A percentile compares a stretch with the other conserved stretches of the same genome.
Evolutionary conservation across 1,284 basidiomycete genomes (phyloP).

Genomic region (Heterobasidion parviporum): DNA sequence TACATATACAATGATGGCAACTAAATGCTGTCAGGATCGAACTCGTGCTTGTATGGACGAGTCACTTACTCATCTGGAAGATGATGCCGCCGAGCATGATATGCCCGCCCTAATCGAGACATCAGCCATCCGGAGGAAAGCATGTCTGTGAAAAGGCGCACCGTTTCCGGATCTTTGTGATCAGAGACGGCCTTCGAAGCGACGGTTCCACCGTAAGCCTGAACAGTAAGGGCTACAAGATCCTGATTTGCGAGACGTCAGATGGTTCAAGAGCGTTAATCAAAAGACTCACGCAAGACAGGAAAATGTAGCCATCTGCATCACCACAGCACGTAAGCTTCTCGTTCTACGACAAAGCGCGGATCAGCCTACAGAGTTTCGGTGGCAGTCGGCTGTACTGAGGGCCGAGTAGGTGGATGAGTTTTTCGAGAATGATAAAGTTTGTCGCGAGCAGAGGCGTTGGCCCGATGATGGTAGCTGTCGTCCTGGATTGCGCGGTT

Average conservation of each 20-base stretch:
- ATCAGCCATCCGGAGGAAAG: neutral
- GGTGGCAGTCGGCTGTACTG: conserved; percentile 32
- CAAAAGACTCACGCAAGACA: neutral
- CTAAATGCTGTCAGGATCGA: conserved; percentile 14
- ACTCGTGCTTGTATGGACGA: neutral
- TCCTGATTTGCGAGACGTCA: conserved; percentile 15
- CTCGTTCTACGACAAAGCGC: neutral
- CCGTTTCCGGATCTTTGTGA: neutral
- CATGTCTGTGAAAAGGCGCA: neutral
- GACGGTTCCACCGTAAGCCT: conserved; percentile 29
- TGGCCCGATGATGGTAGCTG: conserved; percentile 34
- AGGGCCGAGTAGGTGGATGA: conserved; percentile 32
- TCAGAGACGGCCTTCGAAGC: conserved; percentile 3
- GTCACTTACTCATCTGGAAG: conserved; percentile 23
- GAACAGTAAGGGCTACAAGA: conserved; percentile 28
- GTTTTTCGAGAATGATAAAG: conserved; percentile 39
- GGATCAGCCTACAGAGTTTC: conserved; percentile 17
- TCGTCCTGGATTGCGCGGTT: conserved; percentile 22
- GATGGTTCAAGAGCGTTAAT: neutral
- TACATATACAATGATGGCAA: conserved; percentile 34
- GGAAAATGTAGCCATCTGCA: neutral
- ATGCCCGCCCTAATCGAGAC: conserved; percentile 25
- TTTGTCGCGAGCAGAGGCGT: conserved; percentile 41
- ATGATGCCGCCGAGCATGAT: conserved; percentile 43
- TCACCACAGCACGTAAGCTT: neutral